A percentile compares a stretch with the other conserved stretches of the same genome.
Conservation (phyloP, 495 filamentous ascomycete genomes). For the Sphaerosporella brunnea region DNA sequence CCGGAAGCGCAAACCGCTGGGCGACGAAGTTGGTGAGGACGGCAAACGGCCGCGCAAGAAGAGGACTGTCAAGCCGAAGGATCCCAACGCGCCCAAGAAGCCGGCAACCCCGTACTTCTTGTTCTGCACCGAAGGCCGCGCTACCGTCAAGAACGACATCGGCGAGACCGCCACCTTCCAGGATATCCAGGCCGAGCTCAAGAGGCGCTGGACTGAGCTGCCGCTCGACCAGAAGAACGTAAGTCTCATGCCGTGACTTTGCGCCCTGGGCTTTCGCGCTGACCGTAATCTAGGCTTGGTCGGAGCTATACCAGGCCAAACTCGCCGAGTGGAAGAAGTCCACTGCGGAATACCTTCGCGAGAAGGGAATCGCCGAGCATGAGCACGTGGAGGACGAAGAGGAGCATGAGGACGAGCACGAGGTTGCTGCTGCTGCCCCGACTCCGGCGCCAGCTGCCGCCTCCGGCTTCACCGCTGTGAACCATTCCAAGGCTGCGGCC, state of each 20-base stretch:
- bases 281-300: conserved; percentile 23
- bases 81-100: conserved; percentile 88
- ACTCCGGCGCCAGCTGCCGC: conserved; percentile 11
- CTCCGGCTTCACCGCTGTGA: conserved; percentile 29
- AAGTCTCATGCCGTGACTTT: conserved; percentile 25
- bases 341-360: conserved; percentile 33
- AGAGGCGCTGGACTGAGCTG: conserved; percentile 65
- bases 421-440: conserved; percentile 9
- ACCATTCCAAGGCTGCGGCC: conserved; percentile 27
- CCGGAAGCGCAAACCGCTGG: conserved; percentile 41
- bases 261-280: no score
- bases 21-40: background rate
- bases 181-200: conserved; percentile 67
- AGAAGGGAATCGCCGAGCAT: conserved; percentile 31
- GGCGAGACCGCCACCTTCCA: conserved; percentile 51
- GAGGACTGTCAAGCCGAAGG: conserved; percentile 27
- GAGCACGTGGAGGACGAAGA: conserved; percentile 25
- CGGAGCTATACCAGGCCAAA: conserved; percentile 32
- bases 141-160: conserved; percentile 57
- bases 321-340: conserved; percentile 42
- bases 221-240: conserved; percentile 53
- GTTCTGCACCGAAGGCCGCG: conserved; percentile 69
- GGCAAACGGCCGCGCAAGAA: conserved; percentile 78
- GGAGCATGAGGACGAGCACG: background rate
- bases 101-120: conserved; percentile 88